These are phyloP conservation scores for Eutypa lata DNA, from an alignment of 2,329 filamentous ascomycete genomes.

Conservation along the genomic window DNA sequence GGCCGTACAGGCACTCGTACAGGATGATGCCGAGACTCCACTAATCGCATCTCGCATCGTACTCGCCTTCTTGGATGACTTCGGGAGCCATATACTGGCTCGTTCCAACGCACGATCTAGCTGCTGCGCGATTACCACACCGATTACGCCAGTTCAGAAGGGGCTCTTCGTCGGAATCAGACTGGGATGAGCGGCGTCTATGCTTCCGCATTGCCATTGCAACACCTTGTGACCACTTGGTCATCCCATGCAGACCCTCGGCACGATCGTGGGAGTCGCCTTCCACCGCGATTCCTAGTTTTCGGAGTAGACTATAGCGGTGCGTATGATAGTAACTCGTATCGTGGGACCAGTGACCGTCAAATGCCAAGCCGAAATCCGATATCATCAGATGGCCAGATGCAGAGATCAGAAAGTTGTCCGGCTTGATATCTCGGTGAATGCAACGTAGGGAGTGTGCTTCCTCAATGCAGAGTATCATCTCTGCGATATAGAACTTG, in stretches of 20 bases:
- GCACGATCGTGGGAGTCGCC: constrained; percentile 69
- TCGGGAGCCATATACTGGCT: constrained; percentile 99
- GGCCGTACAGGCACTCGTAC: constrained; percentile 90
- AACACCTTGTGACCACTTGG: constrained; percentile 38
- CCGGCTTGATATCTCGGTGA: constrained; percentile 93
- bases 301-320: constrained; percentile 74
- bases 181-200: constrained; percentile 34
- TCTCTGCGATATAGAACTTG: constrained; percentile 88
- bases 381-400: constrained; percentile 92
- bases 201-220: constrained; percentile 36
- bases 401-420: constrained; percentile 90
- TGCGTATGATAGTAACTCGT: constrained; percentile 82
- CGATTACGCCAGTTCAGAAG: constrained; percentile 70
- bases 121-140: constrained; percentile 66
- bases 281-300: constrained; percentile 67
- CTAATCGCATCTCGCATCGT: constrained; percentile 94
- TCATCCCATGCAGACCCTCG: constrained; percentile 31
- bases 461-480: constrained; percentile 93
- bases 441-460: constrained; percentile 86
- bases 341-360: constrained; percentile 92
- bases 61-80: constrained; percentile 75
- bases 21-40: constrained; percentile 95
- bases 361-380: constrained; percentile 93
- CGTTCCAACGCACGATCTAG: constrained; percentile 86
- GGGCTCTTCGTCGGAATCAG: constrained; percentile 35